Evolutionary conservation across 139 green algal genomes (phyloP).

Genomic region (Coelastrella sp.): DNA sequence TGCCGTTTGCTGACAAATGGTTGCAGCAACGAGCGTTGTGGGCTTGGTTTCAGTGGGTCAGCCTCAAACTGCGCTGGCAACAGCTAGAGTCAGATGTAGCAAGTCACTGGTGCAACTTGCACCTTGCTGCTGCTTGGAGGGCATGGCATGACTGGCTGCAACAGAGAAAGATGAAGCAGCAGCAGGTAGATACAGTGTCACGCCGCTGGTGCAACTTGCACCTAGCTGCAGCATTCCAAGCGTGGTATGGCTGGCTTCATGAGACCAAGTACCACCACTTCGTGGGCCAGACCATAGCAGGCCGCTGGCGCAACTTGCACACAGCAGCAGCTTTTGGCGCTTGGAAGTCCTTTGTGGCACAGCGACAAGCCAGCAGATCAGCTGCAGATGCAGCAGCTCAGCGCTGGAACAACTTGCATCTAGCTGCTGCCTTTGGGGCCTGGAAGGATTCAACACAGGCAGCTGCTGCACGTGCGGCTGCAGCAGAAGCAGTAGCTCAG

Average conservation of each 20-base stretch:
- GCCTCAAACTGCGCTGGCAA: not conserved
- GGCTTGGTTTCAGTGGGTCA: constrained; percentile 3
- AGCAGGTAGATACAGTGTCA: not conserved
- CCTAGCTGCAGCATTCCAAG: constrained; percentile 35
- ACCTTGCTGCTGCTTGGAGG: constrained; percentile 29
- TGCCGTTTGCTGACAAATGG: not conserved
- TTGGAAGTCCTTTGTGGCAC: not conserved
- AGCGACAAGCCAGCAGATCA: not conserved
- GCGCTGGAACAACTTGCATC: constrained; percentile 31
- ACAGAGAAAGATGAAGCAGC: not conserved
- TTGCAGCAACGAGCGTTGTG: not conserved
- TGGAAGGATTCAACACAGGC: constrained; percentile 7
- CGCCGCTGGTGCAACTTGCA: constrained; percentile 35
- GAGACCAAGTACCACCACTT: not conserved
- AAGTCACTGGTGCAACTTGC: constrained; percentile 29
- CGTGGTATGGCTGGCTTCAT: constrained; percentile 13
- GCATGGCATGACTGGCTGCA: constrained; percentile 15
- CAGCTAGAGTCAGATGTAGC: not conserved
- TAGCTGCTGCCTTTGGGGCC: constrained; percentile 17
- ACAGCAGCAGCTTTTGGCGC: constrained; percentile 28
- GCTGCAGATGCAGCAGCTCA: not conserved
- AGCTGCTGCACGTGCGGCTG: not conserved
- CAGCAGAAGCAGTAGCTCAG: not conserved
- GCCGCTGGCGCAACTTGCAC: constrained; percentile 43
- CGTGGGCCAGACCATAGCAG: not conserved